Percentiles rank a stretch among this genome's conserved stretches.
Evolutionary conservation across 805 yeast species (phyloP).

Genomic region (Metschnikowia matae): DNA sequence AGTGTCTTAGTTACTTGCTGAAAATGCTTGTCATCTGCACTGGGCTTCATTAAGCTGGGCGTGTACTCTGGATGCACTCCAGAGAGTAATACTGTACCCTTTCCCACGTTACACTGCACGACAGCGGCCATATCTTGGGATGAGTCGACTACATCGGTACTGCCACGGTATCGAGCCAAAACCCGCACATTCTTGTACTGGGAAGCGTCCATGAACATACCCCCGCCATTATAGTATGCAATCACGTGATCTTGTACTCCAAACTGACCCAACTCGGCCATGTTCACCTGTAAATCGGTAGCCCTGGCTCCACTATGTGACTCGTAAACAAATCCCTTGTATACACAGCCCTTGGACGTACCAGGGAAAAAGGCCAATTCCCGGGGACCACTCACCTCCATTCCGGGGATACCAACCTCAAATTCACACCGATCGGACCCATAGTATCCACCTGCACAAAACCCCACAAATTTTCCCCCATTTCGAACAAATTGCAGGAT

Average conservation of each 20-base stretch:
- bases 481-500: constrained; percentile 61
- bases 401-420: constrained; percentile 61
- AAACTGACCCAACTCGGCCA: constrained; percentile 20
- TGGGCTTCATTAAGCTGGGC: constrained; percentile 44
- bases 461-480: constrained; percentile 84
- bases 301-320: constrained; percentile 74
- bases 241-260: constrained; percentile 21
- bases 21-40: constrained; percentile 27
- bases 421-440: constrained; percentile 75
- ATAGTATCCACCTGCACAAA: constrained; percentile 95
- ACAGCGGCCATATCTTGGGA: constrained; percentile 60
- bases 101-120: constrained; percentile 61
- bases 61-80: constrained; percentile 92
- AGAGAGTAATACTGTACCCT: constrained; percentile 69
- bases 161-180: constrained; percentile 62
- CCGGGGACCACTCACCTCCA: constrained; percentile 84
- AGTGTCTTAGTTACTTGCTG: constrained; percentile 33
- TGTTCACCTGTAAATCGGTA: constrained; percentile 40
- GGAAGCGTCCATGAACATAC: constrained; percentile 74
- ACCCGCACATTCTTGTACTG: constrained; percentile 59
- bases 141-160: constrained; percentile 46
- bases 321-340: constrained; percentile 73
- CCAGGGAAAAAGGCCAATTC: constrained; percentile 86
- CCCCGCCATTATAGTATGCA: constrained; percentile 86
- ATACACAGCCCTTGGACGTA: constrained; percentile 74